Evolutionary conservation across 2,329 filamentous ascomycete species (phyloP).

Genomic region (Aspergillus ruber): DNA sequence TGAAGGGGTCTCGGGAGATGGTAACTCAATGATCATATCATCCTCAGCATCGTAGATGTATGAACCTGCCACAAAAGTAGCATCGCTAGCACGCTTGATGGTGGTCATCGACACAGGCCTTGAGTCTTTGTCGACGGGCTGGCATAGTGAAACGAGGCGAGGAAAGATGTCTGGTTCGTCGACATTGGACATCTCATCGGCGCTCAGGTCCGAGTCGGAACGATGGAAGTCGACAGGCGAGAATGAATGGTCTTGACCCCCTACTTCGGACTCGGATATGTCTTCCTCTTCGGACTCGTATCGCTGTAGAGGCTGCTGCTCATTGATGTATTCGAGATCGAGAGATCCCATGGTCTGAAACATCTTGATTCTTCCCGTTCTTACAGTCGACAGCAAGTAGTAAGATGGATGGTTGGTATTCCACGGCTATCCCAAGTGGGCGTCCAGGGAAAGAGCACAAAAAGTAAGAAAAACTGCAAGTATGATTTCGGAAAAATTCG

Average conservation of each 20-base stretch:
- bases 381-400: neutral
- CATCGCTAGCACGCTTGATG: slow-evolving; percentile 26
- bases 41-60: slow-evolving; percentile 28
- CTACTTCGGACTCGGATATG: slow-evolving; percentile 30
- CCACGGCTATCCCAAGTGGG: neutral
- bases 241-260: slow-evolving; percentile 25
- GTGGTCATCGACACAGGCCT: slow-evolving; percentile 31
- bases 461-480: neutral
- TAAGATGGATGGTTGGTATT: neutral
- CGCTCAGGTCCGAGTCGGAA: slow-evolving; percentile 25
- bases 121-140: slow-evolving; percentile 15
- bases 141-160: slow-evolving; percentile 15
- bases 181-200: slow-evolving; percentile 21
- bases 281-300: slow-evolving; percentile 37
- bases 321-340: slow-evolving; percentile 25
- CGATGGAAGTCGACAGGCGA: slow-evolving; percentile 25
- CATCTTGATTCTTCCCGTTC: slow-evolving; percentile 16
- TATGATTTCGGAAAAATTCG: neutral
- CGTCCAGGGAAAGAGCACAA: neutral
- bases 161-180: slow-evolving; percentile 17
- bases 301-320: slow-evolving; percentile 23
- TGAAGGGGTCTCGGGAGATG: slow-evolving; percentile 22
- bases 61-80: slow-evolving; percentile 24
- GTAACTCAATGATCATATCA: slow-evolving; percentile 26
- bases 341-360: slow-evolving; percentile 20